These are phyloP conservation scores for Clathrus columnatus DNA, from an alignment of 768 basidiomycete species.

Conservation along the genomic window DNA sequence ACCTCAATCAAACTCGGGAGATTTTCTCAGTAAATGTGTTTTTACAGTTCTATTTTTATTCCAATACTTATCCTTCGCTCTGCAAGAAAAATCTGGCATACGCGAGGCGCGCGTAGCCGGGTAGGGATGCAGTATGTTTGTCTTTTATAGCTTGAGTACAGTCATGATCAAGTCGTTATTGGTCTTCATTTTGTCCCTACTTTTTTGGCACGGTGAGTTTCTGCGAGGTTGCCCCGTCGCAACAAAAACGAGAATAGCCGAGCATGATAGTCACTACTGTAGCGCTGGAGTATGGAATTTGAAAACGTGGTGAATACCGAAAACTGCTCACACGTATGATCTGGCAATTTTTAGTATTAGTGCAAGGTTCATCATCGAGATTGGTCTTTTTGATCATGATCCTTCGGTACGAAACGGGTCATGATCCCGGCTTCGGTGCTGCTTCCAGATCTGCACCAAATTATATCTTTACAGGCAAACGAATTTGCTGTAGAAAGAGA, in stretches of 20 bases:
- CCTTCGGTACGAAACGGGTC: background rate
- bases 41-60: too few relatives aligned
- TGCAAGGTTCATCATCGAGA: background rate
- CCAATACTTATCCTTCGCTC: background rate
- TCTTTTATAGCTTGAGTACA: too few relatives aligned
- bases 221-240: too few relatives aligned
- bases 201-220: too few relatives aligned
- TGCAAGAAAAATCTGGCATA: background rate
- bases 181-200: too few relatives aligned
- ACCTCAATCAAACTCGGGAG: too few relatives aligned
- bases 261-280: too few relatives aligned
- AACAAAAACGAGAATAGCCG: too few relatives aligned
- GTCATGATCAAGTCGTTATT: too few relatives aligned
- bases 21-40: too few relatives aligned
- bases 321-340: background rate
- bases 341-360: background rate
- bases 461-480: background rate
- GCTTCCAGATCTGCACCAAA: background rate
- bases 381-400: background rate
- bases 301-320: too few relatives aligned
- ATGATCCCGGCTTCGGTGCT: background rate
- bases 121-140: background rate
- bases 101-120: background rate
- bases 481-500: background rate
- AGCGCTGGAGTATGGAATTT: too few relatives aligned